Evolutionary conservation across 441 rosid species (phyloP), one percentile per base, ranked within the genome.

Genomic region (Populus hybrid): DNA sequence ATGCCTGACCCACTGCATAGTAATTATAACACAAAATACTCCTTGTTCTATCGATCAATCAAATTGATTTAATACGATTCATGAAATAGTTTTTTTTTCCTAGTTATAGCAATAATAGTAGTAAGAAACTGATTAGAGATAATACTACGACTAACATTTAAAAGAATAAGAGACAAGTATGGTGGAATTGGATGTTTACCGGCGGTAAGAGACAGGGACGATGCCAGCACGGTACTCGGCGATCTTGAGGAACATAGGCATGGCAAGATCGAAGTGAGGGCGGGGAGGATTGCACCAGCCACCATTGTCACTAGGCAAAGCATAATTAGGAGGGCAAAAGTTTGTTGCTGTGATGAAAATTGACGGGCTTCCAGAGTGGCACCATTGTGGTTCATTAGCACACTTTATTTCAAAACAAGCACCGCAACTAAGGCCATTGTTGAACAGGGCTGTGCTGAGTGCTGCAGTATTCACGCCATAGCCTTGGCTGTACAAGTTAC

Each of bases 401-500:
- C 97, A 92, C 83, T 92, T 94, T 26, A 94, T 66, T 81, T 94
- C 94, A 28, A 94, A 94, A 79, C 98, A 94, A 4, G 97, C 85
- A 1, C 98, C 98, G 12, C 97, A 94, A 70, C 90, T 88, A 14
- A 83, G 74, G 2, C 98, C 98, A 70, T 83, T 88, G 89, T 94
- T 94, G 92, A 94, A 94, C 67, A 94, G 78, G 0, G 98, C 93
- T 0, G 98, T 94, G 91, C 98, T 94, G n/a, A 94, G 79, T 8
- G 98, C 97, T 1, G 97, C 98, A 0, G 98, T 92, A 87, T 88
- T 90, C 12, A 91, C 93, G 8, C 97, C 97, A 70, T 92, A 94
- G 9, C 98, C 98, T 83, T 94, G 96, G 82, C 96, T 92, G 84
- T 94, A 92, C 2, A 94, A 74, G 78, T 94, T 88, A 2, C 98